phyloP scores from a whole-genome alignment of 108 stramenopile genomes.

The Skeletonema grethae region DNA sequence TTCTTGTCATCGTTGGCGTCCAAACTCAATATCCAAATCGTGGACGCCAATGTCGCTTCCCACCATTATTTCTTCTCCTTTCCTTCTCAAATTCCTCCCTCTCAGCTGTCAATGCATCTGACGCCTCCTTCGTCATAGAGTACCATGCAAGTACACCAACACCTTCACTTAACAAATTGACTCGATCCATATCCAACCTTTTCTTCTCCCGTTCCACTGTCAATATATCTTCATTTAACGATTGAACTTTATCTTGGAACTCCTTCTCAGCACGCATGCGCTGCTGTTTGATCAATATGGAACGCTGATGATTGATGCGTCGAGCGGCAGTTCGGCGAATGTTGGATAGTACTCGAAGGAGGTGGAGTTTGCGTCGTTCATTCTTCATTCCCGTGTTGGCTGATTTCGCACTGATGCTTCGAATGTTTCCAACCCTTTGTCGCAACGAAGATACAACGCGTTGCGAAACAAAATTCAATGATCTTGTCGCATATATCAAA shows the following conservation, averaged over 20 bases:
- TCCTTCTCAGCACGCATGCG: slow-evolving; percentile 13
- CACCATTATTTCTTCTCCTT: not conserved
- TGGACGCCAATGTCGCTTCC: slow-evolving; percentile 3
- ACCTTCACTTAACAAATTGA: slow-evolving; percentile 30
- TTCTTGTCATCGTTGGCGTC: not conserved
- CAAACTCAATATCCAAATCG: not conserved
- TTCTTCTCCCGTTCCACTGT: slow-evolving; percentile 21
- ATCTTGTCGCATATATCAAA: slow-evolving; percentile 31
- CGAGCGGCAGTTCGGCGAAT: not conserved
- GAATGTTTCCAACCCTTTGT: not conserved
- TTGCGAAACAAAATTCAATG: slow-evolving; percentile 27
- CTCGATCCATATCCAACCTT: slow-evolving; percentile 30
- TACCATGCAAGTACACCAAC: slow-evolving; percentile 43
- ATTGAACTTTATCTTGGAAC: slow-evolving; percentile 33
- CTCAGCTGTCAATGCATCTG: slow-evolving; percentile 2
- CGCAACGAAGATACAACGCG: slow-evolving; percentile 4
- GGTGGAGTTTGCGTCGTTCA: not conserved
- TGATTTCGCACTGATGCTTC: not conserved
- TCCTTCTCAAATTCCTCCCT: slow-evolving; percentile 8
- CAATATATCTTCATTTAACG: slow-evolving; percentile 35
- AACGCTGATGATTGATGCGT: slow-evolving; percentile 9
- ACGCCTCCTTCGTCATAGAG: slow-evolving; percentile 12
- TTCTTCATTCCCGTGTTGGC: not conserved
- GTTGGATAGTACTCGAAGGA: slow-evolving; percentile 16
- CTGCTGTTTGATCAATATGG: slow-evolving; percentile 21